Evolutionary conservation across 2,329 filamentous ascomycete genomes (phyloP).

Genomic region (Paecilomyces sp.): DNA sequence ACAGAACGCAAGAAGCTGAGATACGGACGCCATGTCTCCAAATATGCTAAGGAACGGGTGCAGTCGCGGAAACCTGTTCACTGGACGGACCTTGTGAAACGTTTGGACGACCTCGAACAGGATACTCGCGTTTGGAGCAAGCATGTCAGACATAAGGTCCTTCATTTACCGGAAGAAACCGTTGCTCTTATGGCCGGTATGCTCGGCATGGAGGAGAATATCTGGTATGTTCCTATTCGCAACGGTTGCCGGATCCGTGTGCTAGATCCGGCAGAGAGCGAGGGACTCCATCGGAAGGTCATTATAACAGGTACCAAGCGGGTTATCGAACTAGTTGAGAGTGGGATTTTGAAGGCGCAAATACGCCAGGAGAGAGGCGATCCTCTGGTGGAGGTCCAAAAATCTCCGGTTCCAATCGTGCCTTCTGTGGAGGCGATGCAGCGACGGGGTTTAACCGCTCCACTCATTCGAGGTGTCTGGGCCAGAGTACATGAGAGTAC

Average conservation of each 20-base stretch:
- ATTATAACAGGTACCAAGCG: slow-evolving; percentile 27
- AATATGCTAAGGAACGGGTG: background rate
- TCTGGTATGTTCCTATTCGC: slow-evolving; percentile 25
- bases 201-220: slow-evolving; percentile 26
- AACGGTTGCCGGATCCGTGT: slow-evolving; percentile 35
- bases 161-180: slow-evolving; percentile 28
- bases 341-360: slow-evolving; percentile 16
- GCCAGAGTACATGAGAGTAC: slow-evolving; percentile 1
- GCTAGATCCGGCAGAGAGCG: slow-evolving; percentile 19
- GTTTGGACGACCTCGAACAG: slow-evolving; percentile 17
- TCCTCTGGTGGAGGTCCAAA: slow-evolving; percentile 21
- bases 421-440: slow-evolving; percentile 18
- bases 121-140: slow-evolving; percentile 8
- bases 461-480: slow-evolving; percentile 26
- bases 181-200: slow-evolving; percentile 25
- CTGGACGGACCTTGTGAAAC: slow-evolving; percentile 19
- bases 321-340: slow-evolving; percentile 23
- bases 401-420: slow-evolving; percentile 21
- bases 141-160: slow-evolving; percentile 18
- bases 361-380: slow-evolving; percentile 17
- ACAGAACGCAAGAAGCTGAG: slow-evolving; percentile 20
- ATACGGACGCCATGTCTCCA: slow-evolving; percentile 11
- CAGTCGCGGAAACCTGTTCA: slow-evolving; percentile 4
- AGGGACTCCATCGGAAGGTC: slow-evolving; percentile 25
- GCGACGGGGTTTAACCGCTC: slow-evolving; percentile 14